Percentiles rank a stretch among this genome's conserved stretches.
Conservation (phyloP, 805 yeast species). For the Nakazawaea wickerhamii region DNA sequence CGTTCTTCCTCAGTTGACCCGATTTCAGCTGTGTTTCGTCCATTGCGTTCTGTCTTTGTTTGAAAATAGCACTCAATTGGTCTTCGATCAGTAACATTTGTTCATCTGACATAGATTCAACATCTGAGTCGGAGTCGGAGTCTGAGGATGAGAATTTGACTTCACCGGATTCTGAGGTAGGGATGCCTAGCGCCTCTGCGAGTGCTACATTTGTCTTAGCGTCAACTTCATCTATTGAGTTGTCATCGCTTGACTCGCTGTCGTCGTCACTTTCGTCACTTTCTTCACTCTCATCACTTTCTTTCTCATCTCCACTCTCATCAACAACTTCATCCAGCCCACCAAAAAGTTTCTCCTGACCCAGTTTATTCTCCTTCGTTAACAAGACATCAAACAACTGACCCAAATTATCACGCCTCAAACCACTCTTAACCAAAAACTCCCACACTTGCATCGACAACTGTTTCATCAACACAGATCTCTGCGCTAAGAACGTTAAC, state of each 20-base stretch:
- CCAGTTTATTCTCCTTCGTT: conserved; percentile 75
- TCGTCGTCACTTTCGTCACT: conserved; percentile 37
- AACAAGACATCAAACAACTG: conserved; percentile 49
- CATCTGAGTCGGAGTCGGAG: conserved; percentile 52
- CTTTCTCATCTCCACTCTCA: conserved; percentile 27
- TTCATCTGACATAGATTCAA: conserved; percentile 91
- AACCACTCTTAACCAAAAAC: conserved; percentile 38
- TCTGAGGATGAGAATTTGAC: conserved; percentile 36
- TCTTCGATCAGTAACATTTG: conserved; percentile 93
- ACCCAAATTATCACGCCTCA: conserved; percentile 39
- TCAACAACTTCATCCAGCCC: conserved; percentile 38
- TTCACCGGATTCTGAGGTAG: conserved; percentile 37
- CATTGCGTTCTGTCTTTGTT: conserved; percentile 70
- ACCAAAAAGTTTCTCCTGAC: conserved; percentile 68
- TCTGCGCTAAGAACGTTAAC: conserved; percentile 51
- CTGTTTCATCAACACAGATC: conserved; percentile 51
- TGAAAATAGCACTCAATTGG: conserved; percentile 76
- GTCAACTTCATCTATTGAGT: conserved; percentile 34
- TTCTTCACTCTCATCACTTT: conserved; percentile 28
- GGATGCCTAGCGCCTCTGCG: conserved; percentile 68
- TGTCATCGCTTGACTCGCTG: conserved; percentile 47
- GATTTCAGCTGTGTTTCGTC: conserved; percentile 37
- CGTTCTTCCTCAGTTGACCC: conserved; percentile 66
- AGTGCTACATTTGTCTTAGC: conserved; percentile 54
- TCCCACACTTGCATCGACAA: conserved; percentile 45